phyloP scores from a whole-genome alignment of 768 basidiomycete species.

The Lactifluus volemus region DNA sequence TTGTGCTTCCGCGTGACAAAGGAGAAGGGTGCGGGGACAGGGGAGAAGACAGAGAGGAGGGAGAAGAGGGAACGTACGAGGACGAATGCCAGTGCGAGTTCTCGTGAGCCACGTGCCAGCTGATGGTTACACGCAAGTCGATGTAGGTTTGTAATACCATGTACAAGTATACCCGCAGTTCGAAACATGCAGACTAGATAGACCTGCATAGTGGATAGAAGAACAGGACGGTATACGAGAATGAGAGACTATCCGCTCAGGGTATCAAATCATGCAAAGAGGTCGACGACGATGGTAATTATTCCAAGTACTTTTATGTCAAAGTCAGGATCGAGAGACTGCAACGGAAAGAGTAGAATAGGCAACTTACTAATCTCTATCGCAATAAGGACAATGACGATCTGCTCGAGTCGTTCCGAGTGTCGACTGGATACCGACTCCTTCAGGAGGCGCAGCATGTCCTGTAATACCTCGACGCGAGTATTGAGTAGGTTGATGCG shows the following conservation, averaged over 20 bases:
- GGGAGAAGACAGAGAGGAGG: conserved; percentile 15
- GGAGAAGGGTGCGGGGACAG: conserved; percentile 23
- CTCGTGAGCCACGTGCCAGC: conserved; percentile 5
- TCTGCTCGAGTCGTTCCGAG: conserved; percentile 85
- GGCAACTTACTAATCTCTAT: conserved; percentile 65
- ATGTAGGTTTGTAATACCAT: neutral
- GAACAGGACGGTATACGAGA: conserved; percentile 1
- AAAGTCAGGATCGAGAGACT: neutral
- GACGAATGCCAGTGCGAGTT: neutral
- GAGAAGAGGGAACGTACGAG: conserved; percentile 10
- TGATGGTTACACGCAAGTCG: neutral
- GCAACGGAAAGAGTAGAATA: neutral
- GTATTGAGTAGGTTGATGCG: conserved; percentile 89
- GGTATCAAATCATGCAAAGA: conserved; percentile 28
- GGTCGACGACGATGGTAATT: conserved; percentile 82
- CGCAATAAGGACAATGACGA: conserved; percentile 84
- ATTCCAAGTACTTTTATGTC: conserved; percentile 67
- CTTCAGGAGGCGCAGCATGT: conserved; percentile 92
- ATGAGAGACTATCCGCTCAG: neutral
- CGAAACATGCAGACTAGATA: conserved; percentile 14
- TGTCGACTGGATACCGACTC: conserved; percentile 90
- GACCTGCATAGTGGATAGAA: neutral
- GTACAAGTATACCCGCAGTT: conserved; percentile 1
- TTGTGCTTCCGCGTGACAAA: conserved; percentile 83
- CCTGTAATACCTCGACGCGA: conserved; percentile 92